These are phyloP conservation scores for Euphorbia lathyris DNA, from an alignment of 345 rosid species.

Conservation along the genomic window DNA sequence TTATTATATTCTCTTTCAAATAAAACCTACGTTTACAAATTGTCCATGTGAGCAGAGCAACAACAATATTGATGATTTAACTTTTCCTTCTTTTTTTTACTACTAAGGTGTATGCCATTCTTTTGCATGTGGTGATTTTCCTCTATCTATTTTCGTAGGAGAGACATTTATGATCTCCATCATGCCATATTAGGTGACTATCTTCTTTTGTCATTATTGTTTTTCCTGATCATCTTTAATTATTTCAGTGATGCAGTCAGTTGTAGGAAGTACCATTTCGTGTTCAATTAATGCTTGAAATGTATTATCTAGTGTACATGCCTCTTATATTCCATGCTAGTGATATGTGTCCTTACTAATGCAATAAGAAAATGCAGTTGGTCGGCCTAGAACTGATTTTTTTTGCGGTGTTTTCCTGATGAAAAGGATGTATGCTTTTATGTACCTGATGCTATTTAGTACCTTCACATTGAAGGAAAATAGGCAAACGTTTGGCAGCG, in stretches of 20 bases:
- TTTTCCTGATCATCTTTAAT: not conserved
- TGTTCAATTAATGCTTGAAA: conserved; percentile 10
- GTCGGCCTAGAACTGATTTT: conserved; percentile 91
- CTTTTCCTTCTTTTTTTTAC: conserved; percentile 14
- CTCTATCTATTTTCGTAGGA: conserved; percentile 54
- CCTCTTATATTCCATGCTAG: conserved; percentile 59
- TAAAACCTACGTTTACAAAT: not conserved
- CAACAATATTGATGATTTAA: conserved; percentile 5
- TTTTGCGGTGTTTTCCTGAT: conserved; percentile 96
- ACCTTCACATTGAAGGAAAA: conserved; percentile 4
- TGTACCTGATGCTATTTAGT: conserved; percentile 10
- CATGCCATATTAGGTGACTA: conserved; percentile 68
- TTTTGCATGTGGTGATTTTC: conserved; percentile 66
- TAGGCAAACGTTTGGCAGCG: too few species aligned
- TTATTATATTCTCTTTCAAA: not conserved
- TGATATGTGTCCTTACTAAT: conserved; percentile 73
- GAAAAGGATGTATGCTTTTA: conserved; percentile 64
- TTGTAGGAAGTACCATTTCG: conserved; percentile 1
- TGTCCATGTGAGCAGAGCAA: too few species aligned
- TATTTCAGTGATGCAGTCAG: conserved; percentile 1
- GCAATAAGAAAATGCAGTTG: conserved; percentile 77
- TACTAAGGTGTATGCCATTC: conserved; percentile 50
- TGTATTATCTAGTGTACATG: conserved; percentile 43
- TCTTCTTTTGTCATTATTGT: not conserved
- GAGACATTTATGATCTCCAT: conserved; percentile 90